Evolutionary conservation across 768 basidiomycete genomes (phyloP), one percentile per base, ranked within the genome.

Genomic region (Collybia nuda): DNA sequence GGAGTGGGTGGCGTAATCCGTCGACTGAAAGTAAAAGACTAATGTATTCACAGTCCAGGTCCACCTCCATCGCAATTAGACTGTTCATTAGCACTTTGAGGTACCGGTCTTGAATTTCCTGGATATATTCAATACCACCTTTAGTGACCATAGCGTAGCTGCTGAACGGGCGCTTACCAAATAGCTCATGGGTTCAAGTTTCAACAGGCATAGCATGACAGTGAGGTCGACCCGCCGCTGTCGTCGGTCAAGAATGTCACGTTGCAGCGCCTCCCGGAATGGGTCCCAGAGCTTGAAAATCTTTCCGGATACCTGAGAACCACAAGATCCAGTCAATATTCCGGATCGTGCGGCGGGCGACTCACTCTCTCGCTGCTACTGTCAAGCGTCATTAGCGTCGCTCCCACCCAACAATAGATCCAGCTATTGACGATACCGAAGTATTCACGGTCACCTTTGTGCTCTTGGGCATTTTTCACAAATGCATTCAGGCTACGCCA

Each of bases 361-460:
- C 65, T 52, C 53, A 65, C 66, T 61, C 60, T 64, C 26, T 44
- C 55, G 12, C 50, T 54, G 24, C 54, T 56, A 19, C 60, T 77
- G 5, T 87, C 77, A 14, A 84, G 58, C 15, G 9, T 91, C 75
- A 48, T 75, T 74, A 1, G 81, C 82, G 56, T 86, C 90, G 4
- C 32, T 9, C 84, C 81, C 6, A 88, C 72, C 88, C 90, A 93
- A 56, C 84, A 86, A 48, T 82, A 79, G 26, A 90, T 73, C 74
- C 89, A 81, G 22, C 65, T 61, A 56, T 82, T 80, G 22, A 82
- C 75, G 44, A 79, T 76, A 23, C 52, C 52, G 7, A 54, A 41
- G 43, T 63, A 56, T 48, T 55, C 49, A 43, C 63, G 56, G 18
- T 56, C 56, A 8, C 43, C 50, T 47, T 47, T 55, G 14, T 50